Evolutionary conservation across 345 rosid species (phyloP).

Genomic region (Eucalyptus curtisii): DNA sequence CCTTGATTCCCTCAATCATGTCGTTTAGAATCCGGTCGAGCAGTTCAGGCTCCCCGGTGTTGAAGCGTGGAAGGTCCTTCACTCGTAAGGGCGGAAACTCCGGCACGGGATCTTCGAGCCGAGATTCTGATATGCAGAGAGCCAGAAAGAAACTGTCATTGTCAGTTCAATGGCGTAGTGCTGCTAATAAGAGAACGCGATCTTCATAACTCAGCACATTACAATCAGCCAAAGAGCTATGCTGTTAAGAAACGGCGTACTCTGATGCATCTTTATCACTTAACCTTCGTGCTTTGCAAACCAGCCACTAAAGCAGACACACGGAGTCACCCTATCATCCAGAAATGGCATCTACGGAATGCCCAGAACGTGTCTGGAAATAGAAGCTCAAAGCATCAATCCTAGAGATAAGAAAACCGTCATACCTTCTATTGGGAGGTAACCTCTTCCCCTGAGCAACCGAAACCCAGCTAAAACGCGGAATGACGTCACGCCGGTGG

Average conservation of each 20-base stretch:
- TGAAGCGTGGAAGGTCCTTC: constrained; percentile 26
- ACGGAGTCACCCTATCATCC: not conserved
- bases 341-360: not conserved
- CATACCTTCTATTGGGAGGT: constrained; percentile 5
- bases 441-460: constrained; percentile 17
- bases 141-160: not conserved
- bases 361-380: not conserved
- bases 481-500: constrained; percentile 21
- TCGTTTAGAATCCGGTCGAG: not conserved
- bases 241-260: not conserved
- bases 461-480: constrained; percentile 14
- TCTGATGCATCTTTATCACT: not conserved
- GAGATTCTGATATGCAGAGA: constrained; percentile 8
- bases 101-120: constrained; percentile 13
- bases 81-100: constrained; percentile 31
- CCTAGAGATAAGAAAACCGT: not conserved
- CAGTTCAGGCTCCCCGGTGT: not conserved
- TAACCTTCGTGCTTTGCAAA: not conserved
- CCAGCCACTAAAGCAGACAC: not conserved
- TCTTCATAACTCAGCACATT: not conserved
- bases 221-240: not conserved
- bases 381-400: not conserved
- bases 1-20: constrained; percentile 13
- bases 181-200: not conserved
- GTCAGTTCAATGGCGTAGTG: not conserved